These are phyloP conservation scores for Colletotrichum phormii DNA, from an alignment of 2,329 filamentous ascomycete genomes.

Conservation along the genomic window DNA sequence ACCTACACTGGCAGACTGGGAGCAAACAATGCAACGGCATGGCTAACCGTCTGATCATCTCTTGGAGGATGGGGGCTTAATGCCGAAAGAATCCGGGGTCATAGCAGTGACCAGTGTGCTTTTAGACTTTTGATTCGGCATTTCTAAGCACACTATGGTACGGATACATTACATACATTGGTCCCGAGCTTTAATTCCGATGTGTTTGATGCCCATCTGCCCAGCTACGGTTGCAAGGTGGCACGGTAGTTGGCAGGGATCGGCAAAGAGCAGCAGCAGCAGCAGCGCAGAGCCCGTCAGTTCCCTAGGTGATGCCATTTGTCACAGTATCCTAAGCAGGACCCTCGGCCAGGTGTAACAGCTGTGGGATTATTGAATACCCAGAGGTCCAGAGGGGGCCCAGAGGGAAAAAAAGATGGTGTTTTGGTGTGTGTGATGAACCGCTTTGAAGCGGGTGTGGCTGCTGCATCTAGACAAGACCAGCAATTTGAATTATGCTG, in stretches of 20 bases:
- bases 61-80: neutral
- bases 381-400: too few relatives aligned
- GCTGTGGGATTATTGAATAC: neutral
- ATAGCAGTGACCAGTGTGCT: neutral
- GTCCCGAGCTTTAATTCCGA: neutral
- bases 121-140: neutral
- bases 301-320: constrained; percentile 22
- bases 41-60: neutral
- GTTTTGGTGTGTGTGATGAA: constrained; percentile 10
- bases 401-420: neutral
- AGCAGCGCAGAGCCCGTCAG: constrained; percentile 10
- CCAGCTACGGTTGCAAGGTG: neutral
- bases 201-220: too few relatives aligned
- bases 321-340: constrained; percentile 12
- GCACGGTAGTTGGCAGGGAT: neutral
- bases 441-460: constrained; percentile 32
- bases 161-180: neutral
- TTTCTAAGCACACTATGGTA: neutral
- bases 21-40: neutral
- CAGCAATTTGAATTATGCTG: neutral
- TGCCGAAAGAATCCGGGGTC: neutral
- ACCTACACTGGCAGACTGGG: too few relatives aligned
- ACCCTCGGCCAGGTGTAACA: neutral
- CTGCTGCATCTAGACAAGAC: constrained; percentile 16
- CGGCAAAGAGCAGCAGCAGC: neutral